These are phyloP conservation scores for Plasmodium vivax DNA, from an alignment of 169 alveolate species.

Conservation along the genomic window DNA sequence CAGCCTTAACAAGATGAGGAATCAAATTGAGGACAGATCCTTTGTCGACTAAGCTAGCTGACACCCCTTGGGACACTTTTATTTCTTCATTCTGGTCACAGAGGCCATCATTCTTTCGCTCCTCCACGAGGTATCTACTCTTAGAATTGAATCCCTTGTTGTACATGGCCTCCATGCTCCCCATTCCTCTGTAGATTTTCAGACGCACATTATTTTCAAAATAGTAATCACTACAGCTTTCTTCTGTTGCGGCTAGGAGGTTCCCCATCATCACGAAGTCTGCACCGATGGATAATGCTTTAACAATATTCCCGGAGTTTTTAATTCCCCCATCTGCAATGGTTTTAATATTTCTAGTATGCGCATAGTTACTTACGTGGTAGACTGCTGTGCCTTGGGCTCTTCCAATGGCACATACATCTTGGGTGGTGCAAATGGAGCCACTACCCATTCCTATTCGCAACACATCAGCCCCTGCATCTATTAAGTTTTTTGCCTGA, in stretches of 20 bases:
- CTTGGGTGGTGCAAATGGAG: constrained; percentile 96
- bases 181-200: constrained; percentile 93
- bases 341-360: constrained; percentile 86
- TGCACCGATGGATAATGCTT: constrained; percentile 94
- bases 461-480: constrained; percentile 92
- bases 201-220: constrained; percentile 88
- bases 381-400: constrained; percentile 94
- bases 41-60: constrained; percentile 90
- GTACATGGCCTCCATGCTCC: constrained; percentile 89
- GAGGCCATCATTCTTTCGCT: constrained; percentile 7
- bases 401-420: constrained; percentile 92
- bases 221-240: constrained; percentile 94
- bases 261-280: constrained; percentile 94
- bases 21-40: constrained; percentile 88
- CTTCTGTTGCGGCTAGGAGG: constrained; percentile 94
- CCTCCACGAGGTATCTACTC: constrained; percentile 76
- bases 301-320: constrained; percentile 94
- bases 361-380: constrained; percentile 91
- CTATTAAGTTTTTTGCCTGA: constrained; percentile 89
- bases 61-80: constrained; percentile 90
- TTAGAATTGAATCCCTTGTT: constrained; percentile 67
- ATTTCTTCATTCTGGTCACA: constrained; percentile 80
- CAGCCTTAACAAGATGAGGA: constrained; percentile 87
- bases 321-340: constrained; percentile 96
- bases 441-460: constrained; percentile 97